Evolutionary conservation across 805 yeast species (phyloP).

Genomic region (Hanseniaspora taiwanica): DNA sequence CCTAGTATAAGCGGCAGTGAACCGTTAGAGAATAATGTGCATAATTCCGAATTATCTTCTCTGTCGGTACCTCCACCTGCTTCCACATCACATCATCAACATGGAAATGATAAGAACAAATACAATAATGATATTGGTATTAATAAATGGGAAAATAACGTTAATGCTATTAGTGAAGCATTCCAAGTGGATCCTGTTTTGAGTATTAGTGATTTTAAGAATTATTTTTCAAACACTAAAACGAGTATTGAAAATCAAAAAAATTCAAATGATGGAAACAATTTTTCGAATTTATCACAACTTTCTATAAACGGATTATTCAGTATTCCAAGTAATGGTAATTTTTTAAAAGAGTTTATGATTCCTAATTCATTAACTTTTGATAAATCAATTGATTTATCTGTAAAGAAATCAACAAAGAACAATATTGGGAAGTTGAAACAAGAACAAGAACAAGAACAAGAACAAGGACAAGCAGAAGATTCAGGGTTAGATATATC

Average conservation of each 20-base stretch:
- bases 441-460: too few relatives aligned
- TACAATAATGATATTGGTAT: neutral
- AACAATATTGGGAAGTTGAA: too few relatives aligned
- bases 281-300: too few relatives aligned
- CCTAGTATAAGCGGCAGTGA: neutral
- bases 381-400: neutral
- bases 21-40: too few relatives aligned
- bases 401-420: too few relatives aligned
- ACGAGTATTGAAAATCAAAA: too few relatives aligned
- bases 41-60: too few relatives aligned
- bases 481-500: too few relatives aligned
- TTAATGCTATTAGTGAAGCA: slow-evolving; percentile 17
- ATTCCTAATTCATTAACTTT: neutral
- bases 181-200: slow-evolving; percentile 21
- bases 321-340: slow-evolving; percentile 17
- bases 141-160: slow-evolving; percentile 5
- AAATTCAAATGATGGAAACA: neutral
- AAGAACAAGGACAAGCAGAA: too few relatives aligned
- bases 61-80: neutral
- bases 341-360: slow-evolving; percentile 12
- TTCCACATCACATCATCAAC: too few relatives aligned
- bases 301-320: slow-evolving; percentile 15
- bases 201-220: slow-evolving; percentile 16
- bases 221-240: slow-evolving; percentile 7
- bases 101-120: too few relatives aligned